Percentiles rank a stretch among this genome's conserved stretches.
Evolutionary conservation across 2,329 filamentous ascomycete genomes (phyloP).

Genomic region (Coccinonectria pachysandricola): DNA sequence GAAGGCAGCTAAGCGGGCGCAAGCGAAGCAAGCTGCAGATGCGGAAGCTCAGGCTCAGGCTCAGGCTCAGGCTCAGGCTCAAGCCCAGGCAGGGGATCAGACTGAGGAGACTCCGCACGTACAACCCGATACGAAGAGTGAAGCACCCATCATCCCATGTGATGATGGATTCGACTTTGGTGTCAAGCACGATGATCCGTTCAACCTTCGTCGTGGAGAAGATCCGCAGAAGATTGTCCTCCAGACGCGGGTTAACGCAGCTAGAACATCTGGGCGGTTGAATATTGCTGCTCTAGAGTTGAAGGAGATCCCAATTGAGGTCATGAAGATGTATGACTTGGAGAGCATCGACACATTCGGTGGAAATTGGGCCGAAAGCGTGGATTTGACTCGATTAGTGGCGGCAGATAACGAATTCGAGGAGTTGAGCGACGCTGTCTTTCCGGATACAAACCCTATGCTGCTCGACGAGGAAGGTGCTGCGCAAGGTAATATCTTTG

Average conservation of each 20-base stretch:
- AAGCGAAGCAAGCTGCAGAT: conserved; percentile 25
- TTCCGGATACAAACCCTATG: conserved; percentile 59
- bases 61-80: too few relatives aligned
- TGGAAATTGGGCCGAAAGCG: conserved; percentile 79
- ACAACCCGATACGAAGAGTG: conserved; percentile 2
- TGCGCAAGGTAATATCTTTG: conserved; percentile 64
- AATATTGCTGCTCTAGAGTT: conserved; percentile 82
- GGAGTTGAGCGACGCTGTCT: conserved; percentile 59
- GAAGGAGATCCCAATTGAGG: conserved; percentile 68
- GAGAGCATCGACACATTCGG: conserved; percentile 53
- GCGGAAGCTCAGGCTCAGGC: conserved; percentile 5
- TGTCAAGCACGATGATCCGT: conserved; percentile 50
- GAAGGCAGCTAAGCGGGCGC: conserved; percentile 65
- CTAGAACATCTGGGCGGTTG: conserved; percentile 66
- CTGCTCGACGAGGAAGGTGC: conserved; percentile 55
- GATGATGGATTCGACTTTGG: conserved; percentile 40
- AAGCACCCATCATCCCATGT: conserved; percentile 33
- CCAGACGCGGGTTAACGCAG: conserved; percentile 60
- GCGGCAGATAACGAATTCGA: conserved; percentile 86
- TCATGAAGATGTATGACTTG: conserved; percentile 83
- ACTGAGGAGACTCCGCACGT: too few relatives aligned
- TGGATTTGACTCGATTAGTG: conserved; percentile 75
- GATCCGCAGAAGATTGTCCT: conserved; percentile 56
- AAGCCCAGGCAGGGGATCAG: too few relatives aligned
- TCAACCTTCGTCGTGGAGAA: conserved; percentile 53